Evolutionary conservation across 225 moss, liverwort and hornwort genomes (phyloP).

Genomic region (Anthoceros angustus): DNA sequence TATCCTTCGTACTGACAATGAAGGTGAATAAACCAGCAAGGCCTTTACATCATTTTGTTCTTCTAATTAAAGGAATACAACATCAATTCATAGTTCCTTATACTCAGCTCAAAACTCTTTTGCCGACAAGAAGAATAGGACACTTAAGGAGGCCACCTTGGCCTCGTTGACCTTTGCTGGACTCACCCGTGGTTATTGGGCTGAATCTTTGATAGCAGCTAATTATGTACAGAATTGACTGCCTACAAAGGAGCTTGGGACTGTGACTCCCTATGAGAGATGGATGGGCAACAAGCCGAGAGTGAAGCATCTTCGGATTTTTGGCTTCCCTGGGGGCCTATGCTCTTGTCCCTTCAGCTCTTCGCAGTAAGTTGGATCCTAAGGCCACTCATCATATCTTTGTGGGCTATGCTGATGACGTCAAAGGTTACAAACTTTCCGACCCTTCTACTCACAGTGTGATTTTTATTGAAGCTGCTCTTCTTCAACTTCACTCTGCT

Average conservation of each 20-base stretch:
- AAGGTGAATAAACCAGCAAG: neutral
- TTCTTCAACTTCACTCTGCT: neutral
- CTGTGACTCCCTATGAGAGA: neutral
- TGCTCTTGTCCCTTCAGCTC: neutral
- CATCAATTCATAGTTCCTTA: too few species aligned
- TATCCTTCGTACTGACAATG: neutral
- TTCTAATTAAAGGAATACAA: too few species aligned
- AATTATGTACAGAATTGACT: conserved; percentile 1
- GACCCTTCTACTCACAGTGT: neutral
- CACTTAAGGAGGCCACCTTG: neutral
- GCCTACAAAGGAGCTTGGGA: neutral
- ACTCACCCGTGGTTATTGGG: conserved; percentile 1
- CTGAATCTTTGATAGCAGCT: neutral
- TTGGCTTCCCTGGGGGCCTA: conserved; percentile 1
- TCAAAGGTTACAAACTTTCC: neutral
- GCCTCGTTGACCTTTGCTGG: neutral
- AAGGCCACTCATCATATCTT: neutral
- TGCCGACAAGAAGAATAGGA: conserved; percentile 3
- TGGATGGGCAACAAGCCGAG: neutral
- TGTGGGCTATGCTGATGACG: too few species aligned
- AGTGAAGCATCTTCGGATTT: neutral
- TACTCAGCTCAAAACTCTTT: too few species aligned
- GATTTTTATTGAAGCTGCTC: neutral
- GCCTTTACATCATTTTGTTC: neutral
- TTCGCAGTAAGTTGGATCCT: neutral